Percentiles rank a stretch among this genome's conserved stretches.
Conservation (phyloP, 1,139 yeast species). For the Meyerozyma elateridarum region DNA sequence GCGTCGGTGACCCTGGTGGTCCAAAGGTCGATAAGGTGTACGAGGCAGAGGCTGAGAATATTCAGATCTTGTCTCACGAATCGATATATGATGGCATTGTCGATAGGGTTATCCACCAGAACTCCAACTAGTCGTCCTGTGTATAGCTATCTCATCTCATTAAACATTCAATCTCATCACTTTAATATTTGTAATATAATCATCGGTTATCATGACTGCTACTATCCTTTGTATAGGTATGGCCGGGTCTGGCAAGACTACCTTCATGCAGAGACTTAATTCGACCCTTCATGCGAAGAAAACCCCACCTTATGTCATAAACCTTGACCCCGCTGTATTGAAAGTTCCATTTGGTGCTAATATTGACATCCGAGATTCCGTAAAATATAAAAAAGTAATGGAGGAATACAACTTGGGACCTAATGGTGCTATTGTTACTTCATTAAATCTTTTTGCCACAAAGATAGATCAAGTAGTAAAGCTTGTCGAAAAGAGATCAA, state of each 20-base stretch:
- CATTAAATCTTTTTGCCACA: constrained; percentile 85
- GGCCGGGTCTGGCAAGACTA: constrained; percentile 98
- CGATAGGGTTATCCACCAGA: constrained; percentile 56
- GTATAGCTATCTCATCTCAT: constrained; percentile 3
- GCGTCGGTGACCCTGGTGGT: constrained; percentile 51
- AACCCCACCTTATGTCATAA: constrained; percentile 83
- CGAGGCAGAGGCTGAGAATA: constrained; percentile 68
- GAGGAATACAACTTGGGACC: constrained; percentile 91
- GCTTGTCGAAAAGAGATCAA: constrained; percentile 76
- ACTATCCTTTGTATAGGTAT: constrained; percentile 86
- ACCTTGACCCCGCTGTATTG: constrained; percentile 93
- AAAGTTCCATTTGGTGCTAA: constrained; percentile 91
- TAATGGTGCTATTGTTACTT: constrained; percentile 96
- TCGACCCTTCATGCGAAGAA: constrained; percentile 74
- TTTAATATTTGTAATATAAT: too few species aligned
- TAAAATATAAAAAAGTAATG: constrained; percentile 95
- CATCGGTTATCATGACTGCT: constrained; percentile 41
- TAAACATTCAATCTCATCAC: not conserved
- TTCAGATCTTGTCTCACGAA: constrained; percentile 59
- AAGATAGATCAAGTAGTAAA: constrained; percentile 93
- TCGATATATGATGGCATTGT: constrained; percentile 59
- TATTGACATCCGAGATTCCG: constrained; percentile 93
- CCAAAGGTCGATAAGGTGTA: constrained; percentile 60
- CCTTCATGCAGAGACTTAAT: constrained; percentile 92
- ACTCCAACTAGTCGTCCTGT: too few species aligned